Conservation (phyloP, 129 eudicot species). For the Flaveria linearis region DNA sequence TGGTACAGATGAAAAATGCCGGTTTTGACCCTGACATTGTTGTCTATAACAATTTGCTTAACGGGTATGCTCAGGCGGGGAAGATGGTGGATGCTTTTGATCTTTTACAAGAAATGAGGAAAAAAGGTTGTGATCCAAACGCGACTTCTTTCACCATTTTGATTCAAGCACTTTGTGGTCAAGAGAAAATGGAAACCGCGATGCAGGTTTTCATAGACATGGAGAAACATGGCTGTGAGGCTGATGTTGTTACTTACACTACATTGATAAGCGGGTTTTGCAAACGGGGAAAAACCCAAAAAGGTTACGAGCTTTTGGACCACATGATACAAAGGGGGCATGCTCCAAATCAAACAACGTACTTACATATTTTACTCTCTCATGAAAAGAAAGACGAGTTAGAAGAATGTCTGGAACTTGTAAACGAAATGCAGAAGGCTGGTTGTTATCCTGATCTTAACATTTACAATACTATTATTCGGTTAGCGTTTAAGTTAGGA, state of each 20-base stretch:
- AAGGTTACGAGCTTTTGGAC: conserved; percentile 60
- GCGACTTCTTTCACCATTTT: conserved; percentile 63
- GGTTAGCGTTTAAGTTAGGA: conserved; percentile 67
- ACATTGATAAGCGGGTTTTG: conserved; percentile 72
- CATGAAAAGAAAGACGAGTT: conserved; percentile 83
- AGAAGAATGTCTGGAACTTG: conserved; percentile 71
- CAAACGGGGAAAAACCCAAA: conserved; percentile 57
- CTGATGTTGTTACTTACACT: conserved; percentile 69
- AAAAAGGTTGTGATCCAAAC: conserved; percentile 67
- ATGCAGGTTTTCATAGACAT: conserved; percentile 60
- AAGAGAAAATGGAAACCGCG: conserved; percentile 70
- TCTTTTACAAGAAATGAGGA: conserved; percentile 69
- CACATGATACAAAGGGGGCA: conserved; percentile 67
- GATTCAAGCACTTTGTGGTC: conserved; percentile 69
- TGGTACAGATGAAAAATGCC: conserved; percentile 64
- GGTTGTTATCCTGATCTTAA: conserved; percentile 54
- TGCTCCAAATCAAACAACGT: conserved; percentile 61
- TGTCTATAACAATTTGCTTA: conserved; percentile 71
- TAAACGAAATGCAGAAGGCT: conserved; percentile 58
- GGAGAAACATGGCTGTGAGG: conserved; percentile 60
- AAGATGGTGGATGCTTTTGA: conserved; percentile 80
- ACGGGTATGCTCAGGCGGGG: conserved; percentile 64
- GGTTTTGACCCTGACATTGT: conserved; percentile 78
- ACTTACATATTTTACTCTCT: conserved; percentile 54
- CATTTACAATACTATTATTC: conserved; percentile 61